Evolutionary conservation across 2,329 filamentous ascomycete genomes (phyloP), one percentile per base, ranked within the genome.

Genomic region (Ilyonectria robusta): DNA sequence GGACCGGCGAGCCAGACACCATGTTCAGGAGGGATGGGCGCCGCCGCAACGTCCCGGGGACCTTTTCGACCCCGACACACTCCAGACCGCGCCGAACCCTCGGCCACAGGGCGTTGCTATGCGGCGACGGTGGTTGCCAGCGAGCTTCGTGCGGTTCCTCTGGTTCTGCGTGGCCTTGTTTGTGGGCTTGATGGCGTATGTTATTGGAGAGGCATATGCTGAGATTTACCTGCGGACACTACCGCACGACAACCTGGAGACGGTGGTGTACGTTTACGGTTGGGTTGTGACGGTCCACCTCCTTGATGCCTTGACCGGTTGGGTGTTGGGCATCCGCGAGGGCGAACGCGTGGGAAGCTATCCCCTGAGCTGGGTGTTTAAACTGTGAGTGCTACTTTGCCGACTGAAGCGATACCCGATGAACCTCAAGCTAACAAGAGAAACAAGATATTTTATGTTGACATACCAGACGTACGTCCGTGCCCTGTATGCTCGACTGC

Each of bases 401-500:
- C 59, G 17, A 19, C 37, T 11, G 19, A 55, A 17, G 21, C 8
- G 33, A 17, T 55, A 19, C 46, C 29, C 17, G 19, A 11, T 47
- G 37, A 11, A 9, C 17, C 26, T 11, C 26, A 21, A 56, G 23
- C 74, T 75, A 50, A 77, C 65, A 21, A n/a, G 21, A 23, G 13
- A 23, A 11, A 13, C 6, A 26, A 88, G 87, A 54, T 91, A 91
- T 78, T 92, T 91, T 77, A 89, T 89, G 83, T 80, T 92, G 58
- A 92, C 90, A 6, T 92, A 92, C 78, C 90, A 92, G 79, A 92
- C 90, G 5, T 92, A 92, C 79, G 90, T 92, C 13, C 89, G 90
- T 59, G 89, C 90, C 11, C 79, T 92, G 65, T 92, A 92, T 76
- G 90, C 90, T 15, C 89, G 90, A 19, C 86, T 92, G 15, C 89